phyloP scores from a whole-genome alignment of 805 yeast genomes.

The Starmerella apicola region DNA sequence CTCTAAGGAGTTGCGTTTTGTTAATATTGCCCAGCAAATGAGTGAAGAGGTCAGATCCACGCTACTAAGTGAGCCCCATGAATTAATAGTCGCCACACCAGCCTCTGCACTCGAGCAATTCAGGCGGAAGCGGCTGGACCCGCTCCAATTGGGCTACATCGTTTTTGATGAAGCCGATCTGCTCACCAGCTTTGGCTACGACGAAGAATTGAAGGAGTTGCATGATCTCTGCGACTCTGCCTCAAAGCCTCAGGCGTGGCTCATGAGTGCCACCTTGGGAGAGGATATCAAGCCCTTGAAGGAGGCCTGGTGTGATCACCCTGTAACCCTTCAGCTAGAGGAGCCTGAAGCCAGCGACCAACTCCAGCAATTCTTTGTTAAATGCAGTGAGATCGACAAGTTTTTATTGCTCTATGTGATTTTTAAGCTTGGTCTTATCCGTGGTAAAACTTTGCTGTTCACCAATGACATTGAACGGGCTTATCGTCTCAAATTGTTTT shows the following conservation, averaged over 20 bases:
- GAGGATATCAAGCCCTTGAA: conserved; percentile 75
- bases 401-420: conserved; percentile 83
- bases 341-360: conserved; percentile 47
- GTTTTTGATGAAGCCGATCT: conserved; percentile 95
- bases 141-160: conserved; percentile 49
- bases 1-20: conserved; percentile 46
- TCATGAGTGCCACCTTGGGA: conserved; percentile 92
- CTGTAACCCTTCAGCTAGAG: conserved; percentile 69
- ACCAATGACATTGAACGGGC: conserved; percentile 94
- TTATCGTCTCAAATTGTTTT: conserved; percentile 74
- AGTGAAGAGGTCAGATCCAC: conserved; percentile 62
- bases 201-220: conserved; percentile 65
- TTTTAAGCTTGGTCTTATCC: conserved; percentile 72
- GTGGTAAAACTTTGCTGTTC: conserved; percentile 82
- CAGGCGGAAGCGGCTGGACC: conserved; percentile 35
- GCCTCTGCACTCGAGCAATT: conserved; percentile 48
- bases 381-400: conserved; percentile 79
- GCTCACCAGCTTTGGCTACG: conserved; percentile 77
- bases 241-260: conserved; percentile 55
- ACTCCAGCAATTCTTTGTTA: conserved; percentile 74
- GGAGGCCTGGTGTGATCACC: conserved; percentile 61
- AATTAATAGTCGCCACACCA: conserved; percentile 78
- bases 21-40: conserved; percentile 52
- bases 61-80: conserved; percentile 61
- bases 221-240: not conserved